These are phyloP conservation scores for Epichloe typhina DNA, from an alignment of 2,329 filamentous ascomycete species.

Conservation along the genomic window DNA sequence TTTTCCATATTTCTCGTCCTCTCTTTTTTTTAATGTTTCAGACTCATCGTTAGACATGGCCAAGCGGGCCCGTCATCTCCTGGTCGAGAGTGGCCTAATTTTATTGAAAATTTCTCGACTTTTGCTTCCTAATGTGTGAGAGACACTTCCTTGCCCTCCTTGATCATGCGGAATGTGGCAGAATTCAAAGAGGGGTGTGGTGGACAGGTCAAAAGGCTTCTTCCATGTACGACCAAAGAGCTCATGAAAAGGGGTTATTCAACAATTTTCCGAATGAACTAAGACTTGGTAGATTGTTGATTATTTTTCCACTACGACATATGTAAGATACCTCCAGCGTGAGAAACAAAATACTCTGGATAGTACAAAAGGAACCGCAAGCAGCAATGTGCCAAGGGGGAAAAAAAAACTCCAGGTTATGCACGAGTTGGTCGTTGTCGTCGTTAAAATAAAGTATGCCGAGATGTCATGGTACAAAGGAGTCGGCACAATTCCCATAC, in stretches of 20 bases:
- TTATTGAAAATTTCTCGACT: too few species aligned
- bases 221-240: too few species aligned
- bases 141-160: too few species aligned
- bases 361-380: background rate
- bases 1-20: background rate
- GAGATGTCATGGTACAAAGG: background rate
- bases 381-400: background rate
- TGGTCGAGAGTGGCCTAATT: background rate
- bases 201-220: too few species aligned
- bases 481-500: background rate
- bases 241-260: too few species aligned
- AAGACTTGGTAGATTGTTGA: background rate
- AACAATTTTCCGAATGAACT: background rate
- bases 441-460: background rate
- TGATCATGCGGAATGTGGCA: too few species aligned
- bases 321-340: background rate
- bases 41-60: background rate
- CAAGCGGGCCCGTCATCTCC: background rate
- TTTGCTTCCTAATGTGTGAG: too few species aligned
- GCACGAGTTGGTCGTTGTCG: conserved; percentile 4
- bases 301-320: background rate
- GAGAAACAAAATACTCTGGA: background rate
- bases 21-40: background rate
- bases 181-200: too few species aligned
- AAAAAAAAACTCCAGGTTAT: background rate